Evolutionary conservation across 257 asterid species (phyloP).

Genomic region (Penstemon barbatus): DNA sequence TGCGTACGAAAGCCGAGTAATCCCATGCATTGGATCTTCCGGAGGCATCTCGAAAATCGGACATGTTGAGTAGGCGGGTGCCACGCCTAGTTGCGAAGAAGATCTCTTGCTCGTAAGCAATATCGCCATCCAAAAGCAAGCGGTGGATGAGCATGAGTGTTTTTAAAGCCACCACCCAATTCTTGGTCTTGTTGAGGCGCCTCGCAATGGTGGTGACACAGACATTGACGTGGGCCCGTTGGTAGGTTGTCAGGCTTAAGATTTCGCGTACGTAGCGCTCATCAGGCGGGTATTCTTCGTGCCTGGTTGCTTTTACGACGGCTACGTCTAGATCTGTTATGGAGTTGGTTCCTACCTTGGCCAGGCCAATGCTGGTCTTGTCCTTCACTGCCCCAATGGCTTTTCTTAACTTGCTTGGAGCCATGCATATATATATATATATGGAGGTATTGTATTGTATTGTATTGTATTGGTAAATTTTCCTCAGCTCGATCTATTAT

Average conservation of each 20-base stretch:
- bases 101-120: constrained; percentile 76
- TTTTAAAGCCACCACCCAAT: constrained; percentile 91
- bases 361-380: constrained; percentile 86
- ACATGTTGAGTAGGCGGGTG: constrained; percentile 90
- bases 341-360: constrained; percentile 74
- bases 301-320: constrained; percentile 92
- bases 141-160: constrained; percentile 82
- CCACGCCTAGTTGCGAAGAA: constrained; percentile 89
- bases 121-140: constrained; percentile 72
- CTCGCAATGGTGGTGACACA: constrained; percentile 70
- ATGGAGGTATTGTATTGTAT: not conserved
- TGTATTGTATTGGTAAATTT: not conserved
- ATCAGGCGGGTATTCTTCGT: constrained; percentile 93
- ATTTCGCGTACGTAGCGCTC: constrained; percentile 79
- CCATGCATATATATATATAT: constrained; percentile 36
- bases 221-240: constrained; percentile 63
- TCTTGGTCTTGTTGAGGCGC: constrained; percentile 82
- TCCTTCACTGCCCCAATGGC: constrained; percentile 97
- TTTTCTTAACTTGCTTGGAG: constrained; percentile 78
- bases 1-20: constrained; percentile 78
- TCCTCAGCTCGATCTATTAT: too few relatives aligned
- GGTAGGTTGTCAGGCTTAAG: constrained; percentile 67
- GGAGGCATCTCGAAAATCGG: constrained; percentile 74
- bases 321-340: constrained; percentile 89
- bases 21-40: constrained; percentile 74